Base-by-base conservation (phyloP, 2,329 filamentous ascomycete genomes). In the Colletotrichum sp. region DNA sequence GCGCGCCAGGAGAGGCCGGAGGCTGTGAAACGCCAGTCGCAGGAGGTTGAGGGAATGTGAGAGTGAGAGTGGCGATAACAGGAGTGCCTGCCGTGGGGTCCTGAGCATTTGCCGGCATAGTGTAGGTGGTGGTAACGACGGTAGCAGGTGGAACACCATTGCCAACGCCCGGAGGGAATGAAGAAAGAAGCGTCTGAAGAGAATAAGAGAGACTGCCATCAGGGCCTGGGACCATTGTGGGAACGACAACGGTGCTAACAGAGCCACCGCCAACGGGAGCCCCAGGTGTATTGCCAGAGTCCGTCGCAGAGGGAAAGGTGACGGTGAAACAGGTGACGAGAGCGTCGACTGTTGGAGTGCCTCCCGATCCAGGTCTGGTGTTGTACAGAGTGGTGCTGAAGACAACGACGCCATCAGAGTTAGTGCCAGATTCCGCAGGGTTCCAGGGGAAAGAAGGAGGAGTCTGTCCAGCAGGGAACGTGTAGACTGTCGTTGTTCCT, bases 121-220 rank as follows among this genome's bases (percentile, higher is more conserved):
- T 72, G 21, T 77, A 32, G 15, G 77, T 79, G 5, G 81, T 80
- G 4, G 78, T 80, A 15, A 78, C 34, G 68, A 58, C 61, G 21
- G 62, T 34, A 5, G 28, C 70, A 60, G 70, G n/a, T 36, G 73
- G 56, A 6, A 60, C 66, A 28, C 21, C 30, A 28, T 64, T 30
- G 52, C 76, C 77, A 55, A 69, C 62, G 24, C 61, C 55, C 13
- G 64, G 56, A 3, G 69, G 78, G 79, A 83, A 80, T 18, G 81
- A 83, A 10, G 83, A 84, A 52, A 85, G 81, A 24, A 85, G 74
- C 13, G 84, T 78, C 16, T 64, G 38, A 16, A 75, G 36, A 12
- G 73, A 75, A 64, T 75, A 73, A 12, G 83, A 85, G 13, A 82
- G 80, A 48, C 79, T 75, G 8, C 83, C 83, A 75, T 85, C 79